phyloP scores from a whole-genome alignment of 495 filamentous ascomycete species.

The Hypoxylon fragiforme region DNA sequence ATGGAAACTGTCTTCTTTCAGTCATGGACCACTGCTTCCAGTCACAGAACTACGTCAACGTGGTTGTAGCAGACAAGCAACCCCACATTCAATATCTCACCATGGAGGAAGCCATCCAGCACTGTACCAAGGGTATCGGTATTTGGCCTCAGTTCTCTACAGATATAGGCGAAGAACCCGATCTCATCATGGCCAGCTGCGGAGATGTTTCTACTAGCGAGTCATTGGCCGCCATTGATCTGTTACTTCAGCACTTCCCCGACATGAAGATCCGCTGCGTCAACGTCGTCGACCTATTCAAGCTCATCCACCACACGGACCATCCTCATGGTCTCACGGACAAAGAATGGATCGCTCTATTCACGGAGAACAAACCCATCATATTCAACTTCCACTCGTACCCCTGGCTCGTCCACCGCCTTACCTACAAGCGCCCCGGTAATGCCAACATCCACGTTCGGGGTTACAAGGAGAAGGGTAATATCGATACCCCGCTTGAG shows the following conservation, averaged over 20 bases:
- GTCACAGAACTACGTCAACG: conserved; percentile 74
- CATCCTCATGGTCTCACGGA: conserved; percentile 71
- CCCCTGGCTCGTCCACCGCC: conserved; percentile 72
- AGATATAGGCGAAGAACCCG: conserved; percentile 64
- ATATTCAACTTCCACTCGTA: conserved; percentile 83
- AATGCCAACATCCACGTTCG: conserved; percentile 67
- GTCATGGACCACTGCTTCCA: conserved; percentile 70
- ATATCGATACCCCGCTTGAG: conserved; percentile 76
- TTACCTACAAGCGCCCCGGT: conserved; percentile 70
- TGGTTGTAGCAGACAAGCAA: conserved; percentile 75
- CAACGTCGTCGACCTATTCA: conserved; percentile 76
- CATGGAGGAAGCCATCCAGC: conserved; percentile 67
- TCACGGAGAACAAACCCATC: conserved; percentile 68
- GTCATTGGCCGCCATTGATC: conserved; percentile 66
- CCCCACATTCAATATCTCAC: conserved; percentile 70
- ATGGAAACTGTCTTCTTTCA: conserved; percentile 72
- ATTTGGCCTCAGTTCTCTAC: conserved; percentile 54
- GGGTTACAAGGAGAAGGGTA: conserved; percentile 74
- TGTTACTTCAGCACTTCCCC: conserved; percentile 66
- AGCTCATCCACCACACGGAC: conserved; percentile 63
- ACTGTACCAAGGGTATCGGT: conserved; percentile 71
- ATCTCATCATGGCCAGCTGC: conserved; percentile 70
- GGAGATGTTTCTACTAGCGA: conserved; percentile 73
- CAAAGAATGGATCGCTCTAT: conserved; percentile 62
- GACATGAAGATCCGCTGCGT: conserved; percentile 72